Evolutionary conservation across 2,329 filamentous ascomycete genomes (phyloP).

Genomic region (Fusarium secorum): DNA sequence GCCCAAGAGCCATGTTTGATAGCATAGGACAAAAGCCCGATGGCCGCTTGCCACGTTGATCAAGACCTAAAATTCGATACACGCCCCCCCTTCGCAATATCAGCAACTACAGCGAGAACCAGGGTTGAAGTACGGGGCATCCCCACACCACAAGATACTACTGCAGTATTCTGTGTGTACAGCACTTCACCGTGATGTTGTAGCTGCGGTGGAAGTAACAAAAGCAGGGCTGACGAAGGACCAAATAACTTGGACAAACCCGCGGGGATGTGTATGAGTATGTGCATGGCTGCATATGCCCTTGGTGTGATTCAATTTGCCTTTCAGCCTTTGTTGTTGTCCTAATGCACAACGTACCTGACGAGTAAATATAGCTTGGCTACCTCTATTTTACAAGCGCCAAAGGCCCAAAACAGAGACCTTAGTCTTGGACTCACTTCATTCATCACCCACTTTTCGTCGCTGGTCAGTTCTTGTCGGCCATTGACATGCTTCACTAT

Average conservation of each 20-base stretch:
- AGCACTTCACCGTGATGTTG: constrained; percentile 31
- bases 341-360: constrained; percentile 16
- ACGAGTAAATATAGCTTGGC: constrained; percentile 11
- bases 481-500: not conserved
- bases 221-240: constrained; percentile 33
- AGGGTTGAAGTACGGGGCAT: constrained; percentile 32
- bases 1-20: not conserved
- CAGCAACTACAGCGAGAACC: constrained; percentile 27
- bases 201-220: constrained; percentile 25
- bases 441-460: not conserved
- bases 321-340: constrained; percentile 26
- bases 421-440: not conserved
- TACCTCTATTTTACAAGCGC: not conserved
- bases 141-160: constrained; percentile 39
- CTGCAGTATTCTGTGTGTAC: constrained; percentile 30
- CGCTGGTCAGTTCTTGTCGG: not conserved
- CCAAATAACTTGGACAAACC: constrained; percentile 28
- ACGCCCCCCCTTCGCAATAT: constrained; percentile 32
- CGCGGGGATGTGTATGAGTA: constrained; percentile 20
- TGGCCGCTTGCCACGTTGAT: constrained; percentile 49
- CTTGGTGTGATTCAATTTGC: constrained; percentile 21
- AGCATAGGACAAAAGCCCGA: constrained; percentile 21
- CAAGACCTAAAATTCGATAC: constrained; percentile 33
- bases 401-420: not conserved
- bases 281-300: constrained; percentile 25